Base-by-base conservation (phyloP, 2,329 filamentous ascomycete species). In the Paradendryphiella salina region DNA sequence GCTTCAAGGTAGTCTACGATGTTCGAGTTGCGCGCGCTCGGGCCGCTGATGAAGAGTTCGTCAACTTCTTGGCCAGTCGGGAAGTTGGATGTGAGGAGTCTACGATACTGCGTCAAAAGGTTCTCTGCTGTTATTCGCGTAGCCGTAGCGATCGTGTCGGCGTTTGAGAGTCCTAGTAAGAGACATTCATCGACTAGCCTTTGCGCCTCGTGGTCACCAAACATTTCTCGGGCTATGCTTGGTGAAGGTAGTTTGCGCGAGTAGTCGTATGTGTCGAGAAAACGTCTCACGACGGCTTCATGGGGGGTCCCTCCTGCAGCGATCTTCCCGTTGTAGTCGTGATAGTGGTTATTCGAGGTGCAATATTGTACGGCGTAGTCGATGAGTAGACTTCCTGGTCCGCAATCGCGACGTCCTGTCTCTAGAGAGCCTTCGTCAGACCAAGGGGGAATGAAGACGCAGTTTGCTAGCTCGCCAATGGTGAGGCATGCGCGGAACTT, bases 21-120 rank as follows among this genome's bases (percentile, higher is more conserved):
- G 56, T 83, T 84, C 1, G 80, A 78, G 59, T 85, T 84, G 52
- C 78, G 76, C 0, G 82, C 81, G 14, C 81, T 81, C 4, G 80
- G 81, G 9, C 83, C 82, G 63, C 82, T 84, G 77, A 85, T 81
- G 72, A 81, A 85, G 31, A 85, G 76, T 69, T 85, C 82, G 4
- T 73, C 76, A 46, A 83, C 75, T 11, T 76, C 64, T 57, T 72
- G 72, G 23, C 69, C 69, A 0, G 28, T 17, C 3, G 57, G 54
- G 20, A 61, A 61, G 26, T 38, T 46, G 4, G 42, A 29, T 3
- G 79, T 77, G 38, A 78, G 76, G 51, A 82, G 82, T 26, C 79
- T 76, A 7, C 68, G 67, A 55, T 77, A 79, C 40, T 78, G 74
- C n/a, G 73, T 68, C 13, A 84, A 77, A 26, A 85, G 84, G 15